Evolutionary conservation across 345 rosid genomes (phyloP).

Genomic region (Geranium brycei): DNA sequence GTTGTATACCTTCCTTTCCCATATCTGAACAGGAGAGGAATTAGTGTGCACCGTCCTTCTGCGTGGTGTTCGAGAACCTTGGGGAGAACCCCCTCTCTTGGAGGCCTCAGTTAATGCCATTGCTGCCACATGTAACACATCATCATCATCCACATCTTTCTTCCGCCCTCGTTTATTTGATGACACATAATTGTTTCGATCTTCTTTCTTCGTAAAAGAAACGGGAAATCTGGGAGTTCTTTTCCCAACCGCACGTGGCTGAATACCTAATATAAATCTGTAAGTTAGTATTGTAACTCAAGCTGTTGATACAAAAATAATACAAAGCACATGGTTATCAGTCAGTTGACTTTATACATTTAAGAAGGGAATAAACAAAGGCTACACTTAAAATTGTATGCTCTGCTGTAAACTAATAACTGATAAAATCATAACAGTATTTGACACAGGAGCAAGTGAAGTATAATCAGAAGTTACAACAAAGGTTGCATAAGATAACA

Average conservation of each 20-base stretch:
- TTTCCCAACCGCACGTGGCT: constrained; percentile 74
- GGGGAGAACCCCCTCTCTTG: constrained; percentile 52
- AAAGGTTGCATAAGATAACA: background rate
- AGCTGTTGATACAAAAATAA: background rate
- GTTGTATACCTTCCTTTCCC: constrained; percentile 54
- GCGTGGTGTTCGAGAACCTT: constrained; percentile 35
- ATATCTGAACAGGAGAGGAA: constrained; percentile 44
- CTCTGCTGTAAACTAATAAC: background rate
- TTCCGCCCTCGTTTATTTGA: constrained; percentile 38
- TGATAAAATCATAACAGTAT: background rate
- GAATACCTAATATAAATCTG: constrained; percentile 37
- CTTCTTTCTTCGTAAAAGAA: constrained; percentile 40
- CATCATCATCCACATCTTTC: constrained; percentile 43
- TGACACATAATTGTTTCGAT: constrained; percentile 29
- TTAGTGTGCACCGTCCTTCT: constrained; percentile 28
- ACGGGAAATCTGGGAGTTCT: constrained; percentile 97
- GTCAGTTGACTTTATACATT: background rate
- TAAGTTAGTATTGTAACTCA: constrained; percentile 12
- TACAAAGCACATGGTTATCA: background rate
- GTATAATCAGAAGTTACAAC: too few relatives aligned
- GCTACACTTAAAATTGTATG: background rate
- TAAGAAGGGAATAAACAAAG: background rate
- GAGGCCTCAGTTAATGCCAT: constrained; percentile 59
- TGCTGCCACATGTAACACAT: constrained; percentile 60
- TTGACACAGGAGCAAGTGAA: too few relatives aligned